A percentile compares a stretch with the other conserved stretches of the same genome.
phyloP scores from a whole-genome alignment of 2,329 filamentous ascomycete species.

The Pseudogymnoascus sp. region DNA sequence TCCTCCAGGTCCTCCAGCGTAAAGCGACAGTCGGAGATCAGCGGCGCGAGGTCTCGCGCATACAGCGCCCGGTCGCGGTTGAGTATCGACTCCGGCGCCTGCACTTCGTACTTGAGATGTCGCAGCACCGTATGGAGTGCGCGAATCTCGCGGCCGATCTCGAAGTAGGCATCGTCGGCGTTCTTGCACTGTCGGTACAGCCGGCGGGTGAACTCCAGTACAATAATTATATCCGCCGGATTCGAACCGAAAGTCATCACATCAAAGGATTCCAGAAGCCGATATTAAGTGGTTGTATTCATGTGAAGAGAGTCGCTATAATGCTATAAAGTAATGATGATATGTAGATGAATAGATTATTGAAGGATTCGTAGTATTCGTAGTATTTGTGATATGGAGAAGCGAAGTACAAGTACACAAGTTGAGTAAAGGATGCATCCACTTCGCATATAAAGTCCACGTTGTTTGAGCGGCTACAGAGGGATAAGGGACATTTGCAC shows the following conservation, averaged over 20 bases:
- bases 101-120: conserved; percentile 52
- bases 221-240: conserved; percentile 44
- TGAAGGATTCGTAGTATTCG: neutral
- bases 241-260: conserved; percentile 29
- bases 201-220: conserved; percentile 49
- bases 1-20: conserved; percentile 49
- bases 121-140: conserved; percentile 50
- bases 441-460: conserved; percentile 12
- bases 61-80: conserved; percentile 42
- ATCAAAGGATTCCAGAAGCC: conserved; percentile 7
- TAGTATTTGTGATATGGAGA: neutral
- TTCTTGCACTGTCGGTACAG: conserved; percentile 50
- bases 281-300: conserved; percentile 8
- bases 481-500: neutral
- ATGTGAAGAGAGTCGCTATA: neutral
- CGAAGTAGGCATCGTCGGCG: conserved; percentile 40
- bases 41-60: conserved; percentile 43
- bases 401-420: conserved; percentile 6
- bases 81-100: conserved; percentile 51
- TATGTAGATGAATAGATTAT: conserved; percentile 1
- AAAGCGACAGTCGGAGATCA: conserved; percentile 51
- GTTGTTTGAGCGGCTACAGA: conserved; percentile 9
- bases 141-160: conserved; percentile 45
- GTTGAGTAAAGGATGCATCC: neutral
- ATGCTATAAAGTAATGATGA: neutral